Percentiles rank a stretch among this genome's conserved stretches.
Evolutionary conservation across 2,329 filamentous ascomycete genomes (phyloP).

Genomic region (Paraconiothyrium brasiliense): DNA sequence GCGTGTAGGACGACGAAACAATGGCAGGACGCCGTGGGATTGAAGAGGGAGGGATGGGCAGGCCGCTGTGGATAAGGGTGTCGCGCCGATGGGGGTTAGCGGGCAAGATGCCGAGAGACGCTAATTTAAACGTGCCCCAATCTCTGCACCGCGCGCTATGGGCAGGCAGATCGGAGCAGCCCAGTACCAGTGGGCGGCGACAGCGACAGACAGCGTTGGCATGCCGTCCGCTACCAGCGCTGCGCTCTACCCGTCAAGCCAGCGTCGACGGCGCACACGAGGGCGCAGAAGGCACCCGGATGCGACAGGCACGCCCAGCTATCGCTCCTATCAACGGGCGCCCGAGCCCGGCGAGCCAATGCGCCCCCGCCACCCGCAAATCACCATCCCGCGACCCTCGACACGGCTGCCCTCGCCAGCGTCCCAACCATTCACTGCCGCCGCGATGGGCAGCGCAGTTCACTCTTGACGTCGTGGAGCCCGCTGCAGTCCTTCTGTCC

Average conservation of each 20-base stretch:
- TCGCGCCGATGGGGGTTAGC: constrained; percentile 19
- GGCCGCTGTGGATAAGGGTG: constrained; percentile 22
- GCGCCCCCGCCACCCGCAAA: constrained; percentile 9
- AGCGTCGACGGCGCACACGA: background rate
- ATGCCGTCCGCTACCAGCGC: background rate
- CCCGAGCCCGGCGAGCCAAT: constrained; percentile 1
- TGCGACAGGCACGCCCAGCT: constrained; percentile 5
- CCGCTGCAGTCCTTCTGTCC: background rate
- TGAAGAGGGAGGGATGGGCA: constrained; percentile 16
- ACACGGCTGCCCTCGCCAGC: background rate
- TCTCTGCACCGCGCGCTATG: background rate
- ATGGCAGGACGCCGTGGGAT: constrained; percentile 16
- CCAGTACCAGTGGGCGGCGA: background rate
- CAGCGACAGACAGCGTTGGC: background rate
- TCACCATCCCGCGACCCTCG: constrained; percentile 2
- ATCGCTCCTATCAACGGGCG: constrained; percentile 11
- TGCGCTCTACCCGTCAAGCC: background rate
- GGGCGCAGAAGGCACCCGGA: background rate
- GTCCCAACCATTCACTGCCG: background rate
- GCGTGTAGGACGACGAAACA: constrained; percentile 16
- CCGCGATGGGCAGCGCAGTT: background rate
- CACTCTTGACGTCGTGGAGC: background rate
- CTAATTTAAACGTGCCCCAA: constrained; percentile 15
- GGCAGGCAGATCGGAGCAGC: constrained; percentile 3
- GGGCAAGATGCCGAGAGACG: constrained; percentile 17